Evolutionary conservation across 2,329 filamentous ascomycete genomes (phyloP).

Genomic region (Botrytis hyacinthi): DNA sequence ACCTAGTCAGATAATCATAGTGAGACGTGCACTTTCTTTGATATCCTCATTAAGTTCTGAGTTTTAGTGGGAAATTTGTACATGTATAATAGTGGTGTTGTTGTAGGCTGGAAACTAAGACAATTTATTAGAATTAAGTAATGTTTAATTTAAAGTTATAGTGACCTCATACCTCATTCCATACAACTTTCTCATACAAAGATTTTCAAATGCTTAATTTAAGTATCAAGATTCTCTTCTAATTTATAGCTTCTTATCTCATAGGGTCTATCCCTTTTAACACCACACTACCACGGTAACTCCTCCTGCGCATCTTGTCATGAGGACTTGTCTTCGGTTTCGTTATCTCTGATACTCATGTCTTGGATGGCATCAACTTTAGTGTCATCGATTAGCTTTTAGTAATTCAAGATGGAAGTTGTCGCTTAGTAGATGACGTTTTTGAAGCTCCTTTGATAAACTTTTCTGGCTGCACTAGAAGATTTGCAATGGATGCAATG

Average conservation of each 20-base stretch:
- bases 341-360: constrained; percentile 22
- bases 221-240: neutral
- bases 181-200: constrained; percentile 16
- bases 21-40: constrained; percentile 18
- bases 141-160: neutral
- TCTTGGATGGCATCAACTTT: neutral
- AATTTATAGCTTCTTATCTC: neutral
- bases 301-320: constrained; percentile 23
- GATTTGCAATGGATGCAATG: neutral
- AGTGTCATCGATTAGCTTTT: neutral
- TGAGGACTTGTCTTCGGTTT: constrained; percentile 24
- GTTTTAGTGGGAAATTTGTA: neutral
- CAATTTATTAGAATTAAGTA: neutral
- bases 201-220: constrained; percentile 21
- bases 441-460: neutral
- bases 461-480: neutral
- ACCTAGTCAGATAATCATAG: neutral
- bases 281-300: constrained; percentile 26
- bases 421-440: rapidly evolving
- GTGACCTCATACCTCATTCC: too few species aligned
- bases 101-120: too few species aligned
- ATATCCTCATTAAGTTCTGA: neutral
- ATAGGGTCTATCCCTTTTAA: neutral
- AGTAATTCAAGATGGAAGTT: neutral
- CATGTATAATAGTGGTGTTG: constrained; percentile 18